Evolutionary conservation across 768 basidiomycete species (phyloP).

Genomic region (Pleurotus sapidus): DNA sequence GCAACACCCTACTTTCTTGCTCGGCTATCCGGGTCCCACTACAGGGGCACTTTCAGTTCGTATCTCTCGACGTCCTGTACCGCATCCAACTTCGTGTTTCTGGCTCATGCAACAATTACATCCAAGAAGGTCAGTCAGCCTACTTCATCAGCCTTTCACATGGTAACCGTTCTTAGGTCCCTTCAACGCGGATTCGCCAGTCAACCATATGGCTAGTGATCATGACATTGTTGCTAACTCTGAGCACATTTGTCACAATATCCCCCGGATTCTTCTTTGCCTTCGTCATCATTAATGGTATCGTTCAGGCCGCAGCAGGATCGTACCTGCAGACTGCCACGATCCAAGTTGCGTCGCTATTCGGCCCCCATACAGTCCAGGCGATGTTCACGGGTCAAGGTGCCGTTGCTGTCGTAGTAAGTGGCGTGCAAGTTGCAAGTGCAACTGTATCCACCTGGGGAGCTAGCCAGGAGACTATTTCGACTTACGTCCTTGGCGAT

Average conservation of each 20-base stretch:
- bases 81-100: conserved; percentile 60
- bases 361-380: conserved; percentile 73
- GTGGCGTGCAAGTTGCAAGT: conserved; percentile 70
- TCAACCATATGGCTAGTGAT: conserved; percentile 49
- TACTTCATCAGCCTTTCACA: neutral
- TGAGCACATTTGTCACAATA: conserved; percentile 61
- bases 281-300: conserved; percentile 62
- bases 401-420: conserved; percentile 79
- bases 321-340: conserved; percentile 78
- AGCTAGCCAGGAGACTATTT: conserved; percentile 25
- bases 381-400: conserved; percentile 83
- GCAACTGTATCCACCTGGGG: conserved; percentile 55
- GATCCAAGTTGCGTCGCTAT: conserved; percentile 77
- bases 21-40: conserved; percentile 56
- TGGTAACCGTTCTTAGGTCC: conserved; percentile 38
- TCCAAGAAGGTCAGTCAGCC: conserved; percentile 57
- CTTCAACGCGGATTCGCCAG: conserved; percentile 53
- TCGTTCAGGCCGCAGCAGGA: conserved; percentile 56
- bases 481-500: conserved; percentile 21
- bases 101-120: conserved; percentile 72
- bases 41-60: conserved; percentile 60
- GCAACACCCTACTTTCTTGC: conserved; percentile 80
- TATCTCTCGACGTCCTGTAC: conserved; percentile 66
- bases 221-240: conserved; percentile 55
- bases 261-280: conserved; percentile 57